Evolutionary conservation across 1,284 basidiomycete genomes (phyloP), one percentile per base, ranked within the genome.

Genomic region (Sporisorium exsertum): DNA sequence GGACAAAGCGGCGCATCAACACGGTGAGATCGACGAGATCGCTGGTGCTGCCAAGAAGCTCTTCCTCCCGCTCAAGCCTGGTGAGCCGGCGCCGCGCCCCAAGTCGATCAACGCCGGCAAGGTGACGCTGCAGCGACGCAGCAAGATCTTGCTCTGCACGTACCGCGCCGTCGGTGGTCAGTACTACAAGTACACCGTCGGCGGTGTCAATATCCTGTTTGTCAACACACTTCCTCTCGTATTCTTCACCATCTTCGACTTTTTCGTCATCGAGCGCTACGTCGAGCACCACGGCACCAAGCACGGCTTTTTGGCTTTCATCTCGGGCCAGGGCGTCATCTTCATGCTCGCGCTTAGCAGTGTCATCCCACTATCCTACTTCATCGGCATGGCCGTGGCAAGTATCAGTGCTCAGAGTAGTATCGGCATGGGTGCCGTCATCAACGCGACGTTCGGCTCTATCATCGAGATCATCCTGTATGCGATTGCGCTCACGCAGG

Each of bases 331-430:
- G 59, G 90, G 89, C 1, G 87, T 94, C 77, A 92, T 99, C 80
- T 99, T 99, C 85, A 81, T 94, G 47, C 87, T 96, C 81, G 91
- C 93, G 77, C 88, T 99, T 35, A 90, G 93, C 20, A 94, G 93
- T 77, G 94, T 99, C 79, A 97, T 99, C 72, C 97, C 97, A 0
- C 89, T 99, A 8, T 95, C 94, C 8, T 99, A 99, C 88, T 99
- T 97, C 87, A 98, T 99, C 82, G 97, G 97, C 24, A 99, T 99
- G 97, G 97, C 97, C 2, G 97, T 99, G 62, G 97, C 97, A 0
- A 95, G 94, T 55, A 99, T 99, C 84, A 95, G 93, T 24, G 96
- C 97, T 0, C 97, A 99, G 85, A 96, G 94, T 0, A 95, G 93
- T 16, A 99, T 99, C 75, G 97, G 97, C 15, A 98, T 99, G 95